Base-by-base conservation (phyloP, 73 alveolate genomes). In the Blepharisma japonicum region DNA sequence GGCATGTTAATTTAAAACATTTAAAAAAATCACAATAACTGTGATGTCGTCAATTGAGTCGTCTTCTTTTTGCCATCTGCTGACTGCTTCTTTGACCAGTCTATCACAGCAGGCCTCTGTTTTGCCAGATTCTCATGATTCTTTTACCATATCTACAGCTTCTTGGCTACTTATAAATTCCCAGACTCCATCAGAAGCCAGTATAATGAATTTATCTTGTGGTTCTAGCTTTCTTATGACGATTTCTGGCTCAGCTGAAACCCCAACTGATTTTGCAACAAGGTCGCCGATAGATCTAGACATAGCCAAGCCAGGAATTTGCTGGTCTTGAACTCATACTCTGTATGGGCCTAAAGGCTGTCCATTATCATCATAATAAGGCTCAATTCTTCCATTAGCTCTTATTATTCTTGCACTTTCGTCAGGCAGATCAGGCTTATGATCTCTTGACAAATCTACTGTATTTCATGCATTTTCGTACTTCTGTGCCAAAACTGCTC, bases 251-350 rank as follows among this genome's bases (percentile, higher is more conserved):
- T 83, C 90, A 80, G 87, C 83, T 42, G 87, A 86, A 11, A 94
- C 98, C 9, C 99, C 99, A 20, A 87, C 93, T 76, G 77, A 55
- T 51, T 90, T 94, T 14, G 98, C 97, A 39, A 89, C 82, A 55
- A 77, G 55, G 79, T 96, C 99, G 32, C 99, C 99, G 55, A 96
- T 86, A 45, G 98, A 89, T 71, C 99, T 85, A 61, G 97, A 86
- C 99, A 96, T 96, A 5, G 99, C 99, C 7, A 96, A 79, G 20
- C 99, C 99, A 20, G 99, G 96, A 72, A 77, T 77, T 56, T 90
- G 83, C 47, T 80, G 92, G 50, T 85, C 68, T 56, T 76, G 86
- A 54, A 90, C 72, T 91, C 94, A 90, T 39, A 90, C 94, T 76
- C 96, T 79, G 55, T 76, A 77, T 49, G 96, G 96, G 20, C 96